Evolutionary conservation across 1,284 basidiomycete genomes (phyloP), one percentile per base, ranked within the genome.

Genomic region (Cutaneotrichosporon arboriforme): DNA sequence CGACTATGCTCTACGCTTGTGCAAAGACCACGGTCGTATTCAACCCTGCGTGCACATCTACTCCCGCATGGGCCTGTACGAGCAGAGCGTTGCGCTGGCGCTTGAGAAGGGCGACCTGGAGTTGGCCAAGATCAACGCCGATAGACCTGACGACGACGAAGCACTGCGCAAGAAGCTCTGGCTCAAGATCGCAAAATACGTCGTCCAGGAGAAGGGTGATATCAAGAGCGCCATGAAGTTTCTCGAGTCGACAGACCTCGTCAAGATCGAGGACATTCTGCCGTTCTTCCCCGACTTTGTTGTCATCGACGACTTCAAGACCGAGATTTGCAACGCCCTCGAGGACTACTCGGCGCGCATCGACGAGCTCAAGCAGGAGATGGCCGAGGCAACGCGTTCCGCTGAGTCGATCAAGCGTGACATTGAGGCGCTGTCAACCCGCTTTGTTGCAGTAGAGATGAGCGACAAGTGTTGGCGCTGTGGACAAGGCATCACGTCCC

Each of bases 271-370:
- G 73, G 96, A 99, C 69, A 94, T 98, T 50, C 77, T 99, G 21
- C 96, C 96, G 3, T 98, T 97, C 84, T 98, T 99, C 84, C 94
- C 96, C 2, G 94, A 98, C 76, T 99, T 99, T 74, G 91, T 94
- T 13, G 90, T 98, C 59, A 97, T 99, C 64, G 96, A 98, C 72
- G 93, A 97, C 70, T 98, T 98, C 82, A 98, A 98, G 74, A 89
- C 94, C 64, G 93, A 98, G 76, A 98, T 98, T 62, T 96, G 94
- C 60, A 85, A 86, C 54, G 96, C 96, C 0, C 78, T 99, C 56
- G 96, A 98, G 72, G 86, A 87, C 4, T 98, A 98, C 70, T 90
- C 90, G 35, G 81, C 85, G 8, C 88, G 91, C 63, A 98, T 98
- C 53, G 91, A 94, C 59, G 78, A 79, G 40, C 81, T 99, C 58